A percentile compares a stretch with the other conserved stretches of the same genome.
Conservation (phyloP, 306 rosid species). For the Sindora glabra region DNA sequence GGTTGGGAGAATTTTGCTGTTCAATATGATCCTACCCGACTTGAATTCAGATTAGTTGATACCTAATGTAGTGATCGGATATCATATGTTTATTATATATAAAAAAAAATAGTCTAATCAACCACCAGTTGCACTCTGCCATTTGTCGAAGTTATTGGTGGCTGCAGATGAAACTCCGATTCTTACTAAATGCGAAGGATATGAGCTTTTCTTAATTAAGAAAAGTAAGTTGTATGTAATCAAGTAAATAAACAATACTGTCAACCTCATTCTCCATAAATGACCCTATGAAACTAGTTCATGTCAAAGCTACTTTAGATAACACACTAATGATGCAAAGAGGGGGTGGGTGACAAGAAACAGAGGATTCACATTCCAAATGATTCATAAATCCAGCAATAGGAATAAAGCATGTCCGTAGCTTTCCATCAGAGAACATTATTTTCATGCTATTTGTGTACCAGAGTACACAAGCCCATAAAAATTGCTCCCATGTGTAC, state of each 20-base stretch:
- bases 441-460: constrained; percentile 88
- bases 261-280: not conserved
- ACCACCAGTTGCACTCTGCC: constrained; percentile 13
- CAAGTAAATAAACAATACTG: not conserved
- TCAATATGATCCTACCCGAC: too few species aligned
- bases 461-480: constrained; percentile 99
- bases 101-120: too few species aligned
- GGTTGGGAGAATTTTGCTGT: too few species aligned
- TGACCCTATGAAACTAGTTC: too few species aligned
- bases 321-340: not conserved
- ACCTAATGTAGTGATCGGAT: too few species aligned
- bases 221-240: not conserved
- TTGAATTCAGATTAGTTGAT: too few species aligned
- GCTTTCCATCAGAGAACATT: constrained; percentile 65
- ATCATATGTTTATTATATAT: too few species aligned
- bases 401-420: constrained; percentile 80
- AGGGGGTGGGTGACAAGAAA: not conserved
- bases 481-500: constrained; percentile 74
- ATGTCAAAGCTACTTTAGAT: too few species aligned
- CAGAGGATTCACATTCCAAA: constrained; percentile 47
- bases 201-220: not conserved
- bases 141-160: not conserved
- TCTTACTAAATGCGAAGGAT: not conserved
- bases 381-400: constrained; percentile 87
- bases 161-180: not conserved